Evolutionary conservation across 306 rosid species (phyloP).

Genomic region (Cicer yamashitae): DNA sequence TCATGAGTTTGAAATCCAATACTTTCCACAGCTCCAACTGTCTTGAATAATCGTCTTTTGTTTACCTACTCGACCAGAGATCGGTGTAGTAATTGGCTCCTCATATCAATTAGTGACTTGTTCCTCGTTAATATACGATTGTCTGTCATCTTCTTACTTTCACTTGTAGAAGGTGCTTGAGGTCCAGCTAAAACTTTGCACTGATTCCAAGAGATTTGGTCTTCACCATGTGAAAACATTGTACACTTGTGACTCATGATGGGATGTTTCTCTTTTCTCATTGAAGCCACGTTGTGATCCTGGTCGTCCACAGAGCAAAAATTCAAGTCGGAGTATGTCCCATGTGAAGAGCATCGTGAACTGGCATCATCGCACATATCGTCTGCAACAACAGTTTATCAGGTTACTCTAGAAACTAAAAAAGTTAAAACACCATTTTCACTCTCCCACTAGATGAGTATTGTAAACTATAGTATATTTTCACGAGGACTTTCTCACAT

Average conservation of each 20-base stretch:
- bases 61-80: slow-evolving; percentile 72
- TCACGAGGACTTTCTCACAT: no score
- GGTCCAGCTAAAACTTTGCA: slow-evolving; percentile 49
- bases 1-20: slow-evolving; percentile 76
- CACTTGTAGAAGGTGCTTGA: slow-evolving; percentile 50
- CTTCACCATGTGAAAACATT: slow-evolving; percentile 63
- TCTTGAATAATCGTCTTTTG: slow-evolving; percentile 59
- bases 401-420: no score
- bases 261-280: slow-evolving; percentile 54
- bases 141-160: slow-evolving; percentile 55
- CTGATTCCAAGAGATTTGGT: slow-evolving; percentile 44
- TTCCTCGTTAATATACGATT: slow-evolving; percentile 60
- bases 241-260: slow-evolving; percentile 56
- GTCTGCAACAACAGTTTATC: no score
- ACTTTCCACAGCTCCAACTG: slow-evolving; percentile 79
- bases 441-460: no score
- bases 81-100: slow-evolving; percentile 74
- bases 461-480: no score
- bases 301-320: slow-evolving; percentile 56
- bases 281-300: slow-evolving; percentile 43
- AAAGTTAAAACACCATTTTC: no score
- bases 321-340: slow-evolving; percentile 67
- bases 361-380: no score
- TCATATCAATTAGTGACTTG: slow-evolving; percentile 70
- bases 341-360: slow-evolving; percentile 23